Percentiles rank a stretch among this genome's conserved stretches.
phyloP scores from a whole-genome alignment of 2,329 filamentous ascomycete species.

The Monosporascus sp. region DNA sequence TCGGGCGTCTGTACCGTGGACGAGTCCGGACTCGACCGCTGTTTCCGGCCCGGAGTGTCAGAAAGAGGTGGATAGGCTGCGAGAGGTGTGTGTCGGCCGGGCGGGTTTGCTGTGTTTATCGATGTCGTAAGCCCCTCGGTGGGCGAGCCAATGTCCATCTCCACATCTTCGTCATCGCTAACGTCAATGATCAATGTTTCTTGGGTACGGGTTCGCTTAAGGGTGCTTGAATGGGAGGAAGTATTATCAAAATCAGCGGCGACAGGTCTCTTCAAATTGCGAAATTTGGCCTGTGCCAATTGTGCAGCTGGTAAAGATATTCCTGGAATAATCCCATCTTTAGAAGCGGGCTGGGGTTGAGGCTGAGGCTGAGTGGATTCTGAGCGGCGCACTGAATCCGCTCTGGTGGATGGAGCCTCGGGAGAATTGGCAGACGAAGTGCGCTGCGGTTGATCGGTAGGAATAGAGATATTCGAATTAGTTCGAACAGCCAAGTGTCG shows the following conservation, averaged over 20 bases:
- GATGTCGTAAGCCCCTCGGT: conserved; percentile 33
- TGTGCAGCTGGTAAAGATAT: conserved; percentile 16
- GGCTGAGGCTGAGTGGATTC: neutral
- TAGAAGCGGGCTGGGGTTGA: conserved; percentile 9
- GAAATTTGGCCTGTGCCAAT: conserved; percentile 19
- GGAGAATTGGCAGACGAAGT: conserved; percentile 1
- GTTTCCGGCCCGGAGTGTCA: conserved; percentile 33
- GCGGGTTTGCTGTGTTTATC: conserved; percentile 24
- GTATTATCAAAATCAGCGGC: conserved; percentile 67
- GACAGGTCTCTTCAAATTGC: conserved; percentile 51
- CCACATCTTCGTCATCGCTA: conserved; percentile 66
- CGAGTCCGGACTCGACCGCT: conserved; percentile 34
- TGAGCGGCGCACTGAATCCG: neutral
- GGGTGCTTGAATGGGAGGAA: conserved; percentile 29
- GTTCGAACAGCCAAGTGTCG: conserved; percentile 4
- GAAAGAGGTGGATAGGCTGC: conserved; percentile 41
- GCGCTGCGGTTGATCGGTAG: conserved; percentile 3
- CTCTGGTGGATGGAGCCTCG: neutral
- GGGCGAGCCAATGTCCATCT: conserved; percentile 61
- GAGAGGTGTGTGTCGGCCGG: conserved; percentile 33
- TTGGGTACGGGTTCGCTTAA: conserved; percentile 53
- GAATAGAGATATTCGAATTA: neutral
- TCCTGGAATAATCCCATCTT: conserved; percentile 18
- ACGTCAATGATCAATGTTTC: conserved; percentile 71
- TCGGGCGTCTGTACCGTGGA: conserved; percentile 30